Evolutionary conservation across 106 monocot genomes (phyloP), one percentile per base, ranked within the genome.

Genomic region (Cymbidium sinense): DNA sequence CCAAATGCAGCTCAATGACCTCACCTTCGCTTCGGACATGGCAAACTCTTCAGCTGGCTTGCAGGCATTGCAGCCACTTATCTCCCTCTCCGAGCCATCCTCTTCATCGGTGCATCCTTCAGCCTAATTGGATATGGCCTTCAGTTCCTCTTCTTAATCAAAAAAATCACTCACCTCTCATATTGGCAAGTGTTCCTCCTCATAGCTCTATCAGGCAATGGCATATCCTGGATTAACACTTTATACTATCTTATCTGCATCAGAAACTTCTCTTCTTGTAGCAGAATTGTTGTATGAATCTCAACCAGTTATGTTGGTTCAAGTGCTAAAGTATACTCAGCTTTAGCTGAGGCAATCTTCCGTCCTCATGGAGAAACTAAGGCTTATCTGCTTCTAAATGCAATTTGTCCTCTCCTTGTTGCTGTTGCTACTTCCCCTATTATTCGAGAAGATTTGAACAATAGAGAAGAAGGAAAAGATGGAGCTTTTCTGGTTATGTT

Each of bases 181-280:
- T 96, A 93, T 81, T 84, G 83, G 83, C 93, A 91, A 19, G 78
- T 93, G 21, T 89, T 96, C 77, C 1, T 76, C 2, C 90, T 91
- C 31, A 87, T 82, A 33, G 64, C 83, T 43, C 61, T 93, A 17
- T 85, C 88, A 8, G 95, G 95, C 0, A 90, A 91, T 19, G 82
- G 88, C 79, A 91, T 90, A 35, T 93, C 88, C 44, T 96, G 95
- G 95, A 87, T 96, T 52, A 96, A 96, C 84, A 96, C 93, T 0
- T 90, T 83, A 2, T 93, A 87, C 69, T 93, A 89, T 76, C 82
- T 89, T 23, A 76, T 83, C 29, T 96, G 89, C 77, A 85, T 90
- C 39, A 73, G 70, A 2, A 96, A 93, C 77, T 96, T 96, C 86
- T 52, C 83, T 5, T 81, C 81, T 3, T 74, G 84, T 29, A 43